These are phyloP conservation scores for Fraxinus americana DNA, from an alignment of 257 asterid genomes.

Conservation along the genomic window DNA sequence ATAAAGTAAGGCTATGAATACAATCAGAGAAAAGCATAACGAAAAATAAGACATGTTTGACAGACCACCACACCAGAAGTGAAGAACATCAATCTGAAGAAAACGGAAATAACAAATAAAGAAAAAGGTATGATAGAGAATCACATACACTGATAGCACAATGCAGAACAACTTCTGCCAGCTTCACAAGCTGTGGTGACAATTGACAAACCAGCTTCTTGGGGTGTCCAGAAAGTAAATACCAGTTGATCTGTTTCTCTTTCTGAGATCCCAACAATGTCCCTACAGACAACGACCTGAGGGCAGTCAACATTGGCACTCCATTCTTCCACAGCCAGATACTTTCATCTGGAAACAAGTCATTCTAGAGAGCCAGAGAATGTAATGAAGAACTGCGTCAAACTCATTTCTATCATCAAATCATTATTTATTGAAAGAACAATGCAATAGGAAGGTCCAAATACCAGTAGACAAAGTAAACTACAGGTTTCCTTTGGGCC, in stretches of 20 bases:
- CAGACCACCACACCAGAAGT: slow-evolving; percentile 8
- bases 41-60: slow-evolving; percentile 39
- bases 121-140: slow-evolving; percentile 7
- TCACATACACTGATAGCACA: slow-evolving; percentile 77
- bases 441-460: slow-evolving; percentile 30
- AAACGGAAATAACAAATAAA: background rate
- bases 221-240: slow-evolving; percentile 63
- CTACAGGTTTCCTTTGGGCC: slow-evolving; percentile 99
- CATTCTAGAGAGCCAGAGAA: slow-evolving; percentile 63
- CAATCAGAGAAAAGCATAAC: background rate
- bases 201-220: slow-evolving; percentile 75
- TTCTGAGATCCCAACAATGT: slow-evolving; percentile 74
- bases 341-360: slow-evolving; percentile 77
- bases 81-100: background rate
- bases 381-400: slow-evolving; percentile 30
- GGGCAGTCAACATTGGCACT: slow-evolving; percentile 66
- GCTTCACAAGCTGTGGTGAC: slow-evolving; percentile 54
- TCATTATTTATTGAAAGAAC: slow-evolving; percentile 21
- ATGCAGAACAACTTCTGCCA: slow-evolving; percentile 55
- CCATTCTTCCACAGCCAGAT: slow-evolving; percentile 90
- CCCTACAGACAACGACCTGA: slow-evolving; percentile 69
- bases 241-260: slow-evolving; percentile 83
- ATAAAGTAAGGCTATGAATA: background rate
- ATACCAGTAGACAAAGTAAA: slow-evolving; percentile 81
- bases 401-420: slow-evolving; percentile 21